These are phyloP conservation scores for Xylaria intraflava DNA, from an alignment of 495 filamentous ascomycete genomes.

Conservation along the genomic window DNA sequence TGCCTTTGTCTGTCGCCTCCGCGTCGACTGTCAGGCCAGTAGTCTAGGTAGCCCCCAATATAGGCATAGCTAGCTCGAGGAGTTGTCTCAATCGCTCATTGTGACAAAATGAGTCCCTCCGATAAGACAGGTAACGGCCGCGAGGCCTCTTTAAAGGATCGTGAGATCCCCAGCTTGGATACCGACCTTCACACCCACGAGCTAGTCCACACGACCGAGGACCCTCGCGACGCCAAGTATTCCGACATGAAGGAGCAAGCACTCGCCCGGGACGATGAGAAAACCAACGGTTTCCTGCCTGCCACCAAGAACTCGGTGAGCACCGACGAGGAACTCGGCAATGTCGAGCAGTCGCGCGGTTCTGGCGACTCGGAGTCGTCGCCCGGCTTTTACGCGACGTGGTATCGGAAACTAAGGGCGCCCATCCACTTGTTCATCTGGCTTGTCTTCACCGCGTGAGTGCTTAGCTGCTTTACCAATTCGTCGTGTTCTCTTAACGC, in stretches of 20 bases:
- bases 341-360: conserved; percentile 17
- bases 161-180: conserved; percentile 23
- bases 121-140: conserved; percentile 13
- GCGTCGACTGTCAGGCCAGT: not conserved
- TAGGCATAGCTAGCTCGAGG: not conserved
- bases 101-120: conserved; percentile 16
- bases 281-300: conserved; percentile 29
- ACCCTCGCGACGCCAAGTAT: conserved; percentile 44
- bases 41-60: not conserved
- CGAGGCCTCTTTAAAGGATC: conserved; percentile 12
- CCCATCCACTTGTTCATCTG: conserved; percentile 22
- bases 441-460: conserved; percentile 30
- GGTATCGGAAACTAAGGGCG: conserved; percentile 16
- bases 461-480: conserved; percentile 10
- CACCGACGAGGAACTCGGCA: conserved; percentile 36
- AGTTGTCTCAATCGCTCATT: not conserved
- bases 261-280: conserved; percentile 23
- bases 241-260: conserved; percentile 28
- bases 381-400: not conserved
- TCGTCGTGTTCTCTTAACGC: conserved; percentile 2
- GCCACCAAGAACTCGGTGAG: conserved; percentile 23
- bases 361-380: not conserved
- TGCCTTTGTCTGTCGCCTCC: not conserved
- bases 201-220: conserved; percentile 36
- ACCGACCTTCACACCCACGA: conserved; percentile 38